Evolutionary conservation across 2,329 filamentous ascomycete genomes (phyloP).

Genomic region (Plenodomus lindquistii): DNA sequence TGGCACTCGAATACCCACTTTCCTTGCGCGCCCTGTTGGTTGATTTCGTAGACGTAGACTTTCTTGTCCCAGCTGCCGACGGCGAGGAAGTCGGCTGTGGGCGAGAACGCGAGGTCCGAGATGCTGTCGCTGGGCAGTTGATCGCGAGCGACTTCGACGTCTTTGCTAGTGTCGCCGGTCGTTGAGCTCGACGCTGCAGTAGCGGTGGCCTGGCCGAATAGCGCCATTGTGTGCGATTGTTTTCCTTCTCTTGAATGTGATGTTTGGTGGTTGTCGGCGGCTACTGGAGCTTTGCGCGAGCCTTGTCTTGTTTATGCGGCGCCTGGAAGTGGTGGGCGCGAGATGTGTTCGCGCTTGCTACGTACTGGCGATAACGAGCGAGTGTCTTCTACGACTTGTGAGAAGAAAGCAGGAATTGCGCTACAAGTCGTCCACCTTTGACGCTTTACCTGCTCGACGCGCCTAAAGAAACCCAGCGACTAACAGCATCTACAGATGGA

Average conservation of each 20-base stretch:
- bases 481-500: slow-evolving; percentile 8
- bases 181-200: slow-evolving; percentile 67
- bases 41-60: slow-evolving; percentile 94
- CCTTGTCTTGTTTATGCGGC: slow-evolving; percentile 8
- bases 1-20: slow-evolving; percentile 87
- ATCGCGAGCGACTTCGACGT: slow-evolving; percentile 76
- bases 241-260: slow-evolving; percentile 2
- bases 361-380: not conserved
- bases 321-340: not conserved
- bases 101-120: slow-evolving; percentile 83
- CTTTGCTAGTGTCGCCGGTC: slow-evolving; percentile 86
- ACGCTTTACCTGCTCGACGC: slow-evolving; percentile 18
- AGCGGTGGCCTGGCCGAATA: slow-evolving; percentile 60
- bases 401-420: not conserved
- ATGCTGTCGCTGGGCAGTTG: slow-evolving; percentile 78
- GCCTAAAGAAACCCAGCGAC: slow-evolving; percentile 20
- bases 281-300: slow-evolving; percentile 29
- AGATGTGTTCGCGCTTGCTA: slow-evolving; percentile 9
- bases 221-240: slow-evolving; percentile 55
- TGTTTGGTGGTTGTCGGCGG: slow-evolving; percentile 7
- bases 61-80: slow-evolving; percentile 98
- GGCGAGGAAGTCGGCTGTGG: slow-evolving; percentile 77
- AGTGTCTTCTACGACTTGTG: not conserved
- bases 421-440: slow-evolving; percentile 6
- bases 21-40: slow-evolving; percentile 77